Conservation (phyloP, 805 yeast genomes). For the Zygosaccharomyces lentus region DNA sequence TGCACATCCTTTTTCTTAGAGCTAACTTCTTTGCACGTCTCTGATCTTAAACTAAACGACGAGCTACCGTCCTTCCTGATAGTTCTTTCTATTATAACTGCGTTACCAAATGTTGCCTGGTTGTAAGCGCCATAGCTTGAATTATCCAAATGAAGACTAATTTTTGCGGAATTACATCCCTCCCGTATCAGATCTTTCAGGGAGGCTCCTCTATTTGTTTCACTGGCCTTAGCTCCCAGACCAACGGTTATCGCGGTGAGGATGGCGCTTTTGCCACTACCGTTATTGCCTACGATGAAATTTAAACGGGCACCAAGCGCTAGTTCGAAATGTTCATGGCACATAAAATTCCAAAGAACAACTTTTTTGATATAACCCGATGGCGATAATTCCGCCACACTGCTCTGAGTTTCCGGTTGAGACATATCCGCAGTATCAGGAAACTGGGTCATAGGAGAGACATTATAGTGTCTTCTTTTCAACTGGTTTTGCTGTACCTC, state of each 20-base stretch:
- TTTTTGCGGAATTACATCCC: constrained; percentile 65
- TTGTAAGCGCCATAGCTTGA: constrained; percentile 62
- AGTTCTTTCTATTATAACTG: constrained; percentile 66
- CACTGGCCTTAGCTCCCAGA: constrained; percentile 81
- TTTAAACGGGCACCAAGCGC: constrained; percentile 75
- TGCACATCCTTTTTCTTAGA: constrained; percentile 62
- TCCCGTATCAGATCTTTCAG: constrained; percentile 69
- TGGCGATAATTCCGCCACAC: constrained; percentile 15
- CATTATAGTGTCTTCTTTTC: constrained; percentile 24
- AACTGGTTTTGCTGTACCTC: constrained; percentile 7
- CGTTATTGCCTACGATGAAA: constrained; percentile 85
- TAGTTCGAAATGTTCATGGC: constrained; percentile 76
- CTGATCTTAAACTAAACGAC: constrained; percentile 52
- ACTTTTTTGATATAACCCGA: constrained; percentile 69
- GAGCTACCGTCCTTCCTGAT: constrained; percentile 50
- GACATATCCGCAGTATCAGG: constrained; percentile 9
- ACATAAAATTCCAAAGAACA: constrained; percentile 75
- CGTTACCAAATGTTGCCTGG: constrained; percentile 61
- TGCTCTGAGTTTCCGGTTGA: constrained; percentile 3
- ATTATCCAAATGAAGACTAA: constrained; percentile 60
- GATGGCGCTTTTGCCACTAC: constrained; percentile 87
- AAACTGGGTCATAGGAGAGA: constrained; percentile 31
- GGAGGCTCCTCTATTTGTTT: constrained; percentile 78
- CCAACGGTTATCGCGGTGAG: constrained; percentile 84
- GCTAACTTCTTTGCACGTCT: constrained; percentile 49